A percentile compares a stretch with the other conserved stretches of the same genome.
Evolutionary conservation across 352 stramenopile genomes (phyloP).

Genomic region (Phytophthora tentaculata): DNA sequence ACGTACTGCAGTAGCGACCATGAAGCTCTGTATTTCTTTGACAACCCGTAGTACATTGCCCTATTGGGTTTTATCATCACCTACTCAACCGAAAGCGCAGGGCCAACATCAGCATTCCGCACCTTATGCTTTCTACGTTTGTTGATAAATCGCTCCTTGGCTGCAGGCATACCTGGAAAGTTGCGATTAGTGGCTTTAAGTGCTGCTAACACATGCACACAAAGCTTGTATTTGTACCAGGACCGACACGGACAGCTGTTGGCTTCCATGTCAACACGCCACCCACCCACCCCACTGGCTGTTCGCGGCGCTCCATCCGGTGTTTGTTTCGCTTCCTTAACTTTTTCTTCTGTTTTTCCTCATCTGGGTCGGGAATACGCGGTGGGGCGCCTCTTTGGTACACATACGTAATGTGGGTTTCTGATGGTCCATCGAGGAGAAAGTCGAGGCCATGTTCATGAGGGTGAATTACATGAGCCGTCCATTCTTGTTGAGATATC

Average conservation of each 20-base stretch:
- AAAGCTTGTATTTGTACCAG: not conserved
- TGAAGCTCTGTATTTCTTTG: not conserved
- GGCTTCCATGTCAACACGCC: constrained; percentile 6
- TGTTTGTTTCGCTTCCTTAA: constrained; percentile 9
- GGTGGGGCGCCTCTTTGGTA: constrained; percentile 9
- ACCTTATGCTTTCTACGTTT: not conserved
- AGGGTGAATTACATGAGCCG: constrained; percentile 2
- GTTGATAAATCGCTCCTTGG: not conserved
- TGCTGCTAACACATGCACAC: not conserved
- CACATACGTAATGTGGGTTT: constrained; percentile 13
- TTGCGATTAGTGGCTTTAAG: not conserved
- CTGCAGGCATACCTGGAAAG: not conserved
- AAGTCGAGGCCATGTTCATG: constrained; percentile 14
- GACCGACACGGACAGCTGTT: not conserved
- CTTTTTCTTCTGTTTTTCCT: constrained; percentile 9
- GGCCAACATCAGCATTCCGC: not conserved
- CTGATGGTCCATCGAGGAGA: constrained; percentile 1
- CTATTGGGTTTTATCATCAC: not conserved
- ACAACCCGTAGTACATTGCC: not conserved
- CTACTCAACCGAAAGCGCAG: not conserved
- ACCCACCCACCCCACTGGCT: constrained; percentile 3
- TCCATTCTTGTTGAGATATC: not conserved
- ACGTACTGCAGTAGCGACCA: not conserved
- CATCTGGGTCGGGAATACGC: not conserved
- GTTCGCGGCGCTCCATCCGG: constrained; percentile 3